Evolutionary conservation across 2,329 filamentous ascomycete species (phyloP), one percentile per base, ranked within the genome.

Genomic region (Cryphonectria nitschkei): DNA sequence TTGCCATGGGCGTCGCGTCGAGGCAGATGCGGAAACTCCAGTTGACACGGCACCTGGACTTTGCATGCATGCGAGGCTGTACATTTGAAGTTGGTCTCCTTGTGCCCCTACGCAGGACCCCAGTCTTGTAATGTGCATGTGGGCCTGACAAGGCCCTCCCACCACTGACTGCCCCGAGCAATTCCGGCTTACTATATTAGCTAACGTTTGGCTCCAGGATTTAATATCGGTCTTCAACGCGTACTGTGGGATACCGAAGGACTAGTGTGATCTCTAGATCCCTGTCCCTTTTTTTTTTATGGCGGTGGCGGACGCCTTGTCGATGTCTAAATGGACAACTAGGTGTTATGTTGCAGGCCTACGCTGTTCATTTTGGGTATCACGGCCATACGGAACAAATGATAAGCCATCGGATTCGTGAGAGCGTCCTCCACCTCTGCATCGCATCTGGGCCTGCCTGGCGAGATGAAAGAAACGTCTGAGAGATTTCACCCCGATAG

Each of bases 21-120:
- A 13, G 39, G 32, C 14, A 26, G 22, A 63, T 63, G 2, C 34
- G 7, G 26, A 7, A 9, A 16, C 5, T 43, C 3, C 1, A 16
- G 2, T 14, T 43, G 13, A 19, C 16, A 9, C 0, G 16, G 32
- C 61, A 63, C 5, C 37, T 22, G 4, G 61, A 63, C 11, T 29
- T 63, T n/a, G 61, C 37, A 16, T 63, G 61, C 16, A 63, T 63
- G 61, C 61, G 22, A 26, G 13, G 14, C n/a, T 63, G 61, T 26
- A 32, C 7, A 37, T 46, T 64, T 13, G 39, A 46, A 26, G 61
- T 64, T 19, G 6, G 61, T 46, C 22, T n/a, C 37, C 11, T 22
- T 61, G 16, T 39, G 3, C 58, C 14, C 8, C 34, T 34, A 34
- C 6, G 3, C 34, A 34, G 34, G 3, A 60, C 56, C 56, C 34